phyloP scores from a whole-genome alignment of 2,329 filamentous ascomycete genomes.

The Chalara sp. region DNA sequence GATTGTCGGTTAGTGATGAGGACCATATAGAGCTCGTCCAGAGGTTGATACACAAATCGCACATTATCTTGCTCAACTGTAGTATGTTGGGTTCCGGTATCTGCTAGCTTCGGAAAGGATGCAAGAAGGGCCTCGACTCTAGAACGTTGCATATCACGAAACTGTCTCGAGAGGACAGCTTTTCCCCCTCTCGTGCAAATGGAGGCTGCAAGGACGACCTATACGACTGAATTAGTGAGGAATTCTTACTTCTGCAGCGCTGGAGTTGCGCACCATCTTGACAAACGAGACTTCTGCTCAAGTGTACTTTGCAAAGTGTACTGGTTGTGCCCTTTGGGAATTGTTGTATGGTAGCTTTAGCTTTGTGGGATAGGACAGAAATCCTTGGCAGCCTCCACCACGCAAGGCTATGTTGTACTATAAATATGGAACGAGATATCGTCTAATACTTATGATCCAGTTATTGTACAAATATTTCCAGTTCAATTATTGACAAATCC shows the following conservation, averaged over 20 bases:
- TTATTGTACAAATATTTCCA: too few relatives aligned
- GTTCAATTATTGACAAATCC: too few relatives aligned
- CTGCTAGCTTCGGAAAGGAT: slow-evolving; percentile 94
- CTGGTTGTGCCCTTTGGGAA: too few relatives aligned
- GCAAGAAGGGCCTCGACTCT: slow-evolving; percentile 94
- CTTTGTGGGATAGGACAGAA: too few relatives aligned
- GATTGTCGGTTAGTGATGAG: slow-evolving; percentile 99
- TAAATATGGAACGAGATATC: too few relatives aligned
- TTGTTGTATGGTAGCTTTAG: too few relatives aligned
- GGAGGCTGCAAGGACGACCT: slow-evolving; percentile 98
- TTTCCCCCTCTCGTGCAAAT: slow-evolving; percentile 98
- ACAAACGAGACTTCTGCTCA: too few relatives aligned
- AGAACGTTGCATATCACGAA: slow-evolving; percentile 94
- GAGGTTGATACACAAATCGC: slow-evolving; percentile 96
- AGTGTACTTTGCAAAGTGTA: too few relatives aligned
- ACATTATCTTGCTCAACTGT: slow-evolving; percentile 99
- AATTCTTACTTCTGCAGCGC: background rate
- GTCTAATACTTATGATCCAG: too few relatives aligned
- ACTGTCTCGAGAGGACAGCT: slow-evolving; percentile 94
- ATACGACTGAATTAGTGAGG: slow-evolving; percentile 12
- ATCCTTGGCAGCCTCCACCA: too few relatives aligned
- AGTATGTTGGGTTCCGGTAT: slow-evolving; percentile 93
- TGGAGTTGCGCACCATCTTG: slow-evolving; percentile 12
- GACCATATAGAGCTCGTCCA: slow-evolving; percentile 99
- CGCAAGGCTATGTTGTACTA: too few relatives aligned